phyloP scores from a whole-genome alignment of 2,329 filamentous ascomycete species.

The Ceratocystis cubensis region DNA sequence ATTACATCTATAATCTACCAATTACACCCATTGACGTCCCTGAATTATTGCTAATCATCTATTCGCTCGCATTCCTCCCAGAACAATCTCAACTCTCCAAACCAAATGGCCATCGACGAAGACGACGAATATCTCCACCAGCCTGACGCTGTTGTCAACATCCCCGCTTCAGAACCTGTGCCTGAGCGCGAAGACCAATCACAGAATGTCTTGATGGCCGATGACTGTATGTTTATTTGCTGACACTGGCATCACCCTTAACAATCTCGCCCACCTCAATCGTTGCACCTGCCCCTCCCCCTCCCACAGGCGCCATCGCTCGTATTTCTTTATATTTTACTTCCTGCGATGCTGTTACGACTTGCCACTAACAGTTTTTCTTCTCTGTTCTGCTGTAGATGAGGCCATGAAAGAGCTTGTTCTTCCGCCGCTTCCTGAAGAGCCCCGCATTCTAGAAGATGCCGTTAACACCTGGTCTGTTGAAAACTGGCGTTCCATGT shows the following conservation, averaged over 20 bases:
- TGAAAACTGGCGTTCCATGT: conserved; percentile 62
- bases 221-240: conserved; percentile 18
- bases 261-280: background rate
- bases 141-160: conserved; percentile 16
- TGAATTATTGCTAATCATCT: background rate
- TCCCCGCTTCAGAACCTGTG: conserved; percentile 13
- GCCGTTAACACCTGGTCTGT: conserved; percentile 76
- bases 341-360: no score
- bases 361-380: background rate
- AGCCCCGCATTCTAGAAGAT: conserved; percentile 69
- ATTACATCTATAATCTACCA: background rate
- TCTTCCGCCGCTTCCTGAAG: conserved; percentile 57
- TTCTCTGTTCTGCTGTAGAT: conserved; percentile 35
- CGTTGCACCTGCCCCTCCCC: no score
- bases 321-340: no score
- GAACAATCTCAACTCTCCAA: conserved; percentile 12
- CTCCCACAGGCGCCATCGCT: no score
- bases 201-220: conserved; percentile 15
- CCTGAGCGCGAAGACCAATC: conserved; percentile 14
- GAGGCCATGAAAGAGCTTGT: conserved; percentile 76
- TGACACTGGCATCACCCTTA: background rate
- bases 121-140: conserved; percentile 13
- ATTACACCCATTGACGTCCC: background rate
- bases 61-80: background rate
- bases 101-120: conserved; percentile 19